These are phyloP conservation scores for Fraxinus velutina DNA, from an alignment of 305 asterid genomes.

Conservation along the genomic window DNA sequence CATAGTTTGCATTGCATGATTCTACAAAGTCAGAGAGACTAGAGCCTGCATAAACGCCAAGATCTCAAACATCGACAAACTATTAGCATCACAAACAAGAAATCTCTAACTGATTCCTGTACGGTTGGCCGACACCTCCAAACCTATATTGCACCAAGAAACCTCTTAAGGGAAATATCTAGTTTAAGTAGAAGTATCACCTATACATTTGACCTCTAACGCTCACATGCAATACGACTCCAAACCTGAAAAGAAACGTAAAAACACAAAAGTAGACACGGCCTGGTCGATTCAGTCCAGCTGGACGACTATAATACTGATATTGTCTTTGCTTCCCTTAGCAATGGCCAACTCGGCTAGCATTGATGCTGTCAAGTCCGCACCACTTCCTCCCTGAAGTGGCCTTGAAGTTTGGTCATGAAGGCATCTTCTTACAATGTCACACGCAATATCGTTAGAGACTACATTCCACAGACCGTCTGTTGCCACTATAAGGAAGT, in stretches of 20 bases:
- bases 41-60: neutral
- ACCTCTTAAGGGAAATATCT: neutral
- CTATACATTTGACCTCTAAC: slow-evolving; percentile 5
- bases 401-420: neutral
- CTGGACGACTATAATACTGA: slow-evolving; percentile 49
- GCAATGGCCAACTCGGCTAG: slow-evolving; percentile 52
- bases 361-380: slow-evolving; percentile 16
- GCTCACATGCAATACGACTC: neutral
- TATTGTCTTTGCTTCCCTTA: slow-evolving; percentile 53
- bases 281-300: slow-evolving; percentile 21
- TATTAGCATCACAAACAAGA: neutral
- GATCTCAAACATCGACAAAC: neutral
- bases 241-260: neutral
- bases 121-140: neutral
- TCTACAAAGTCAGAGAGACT: neutral
- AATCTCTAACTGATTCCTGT: neutral
- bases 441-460: slow-evolving; percentile 20
- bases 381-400: neutral
- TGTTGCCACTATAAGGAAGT: slow-evolving; percentile 30
- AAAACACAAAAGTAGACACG: neutral
- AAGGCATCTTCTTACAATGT: slow-evolving; percentile 12
- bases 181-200: neutral
- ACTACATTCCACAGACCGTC: slow-evolving; percentile 38
- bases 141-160: neutral
- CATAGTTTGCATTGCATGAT: neutral